Conservation (phyloP, 208 protist genomes). For the Trichomonas tenax region DNA sequence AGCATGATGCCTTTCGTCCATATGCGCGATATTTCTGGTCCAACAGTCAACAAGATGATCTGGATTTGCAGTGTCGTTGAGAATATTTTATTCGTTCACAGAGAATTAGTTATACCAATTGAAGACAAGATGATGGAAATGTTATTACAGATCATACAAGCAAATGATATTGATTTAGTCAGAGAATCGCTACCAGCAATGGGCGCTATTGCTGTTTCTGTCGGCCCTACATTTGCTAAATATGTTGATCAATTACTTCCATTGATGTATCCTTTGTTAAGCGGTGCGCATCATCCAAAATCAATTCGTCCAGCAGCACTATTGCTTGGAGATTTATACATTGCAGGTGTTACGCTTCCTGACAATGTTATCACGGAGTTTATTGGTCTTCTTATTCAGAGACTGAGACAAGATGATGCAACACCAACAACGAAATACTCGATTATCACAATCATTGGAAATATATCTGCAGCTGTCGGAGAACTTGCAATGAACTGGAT, state of each 20-base stretch:
- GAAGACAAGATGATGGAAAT: neutral
- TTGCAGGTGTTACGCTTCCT: neutral
- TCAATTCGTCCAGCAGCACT: neutral
- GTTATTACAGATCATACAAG: neutral
- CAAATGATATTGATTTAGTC: neutral
- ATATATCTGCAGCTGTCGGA: neutral
- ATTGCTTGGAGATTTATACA: neutral
- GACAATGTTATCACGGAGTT: neutral
- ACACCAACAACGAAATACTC: neutral
- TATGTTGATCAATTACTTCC: neutral
- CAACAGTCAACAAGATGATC: neutral
- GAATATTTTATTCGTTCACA: neutral
- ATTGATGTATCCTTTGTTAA: neutral
- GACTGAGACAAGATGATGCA: neutral
- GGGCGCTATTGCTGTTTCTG: neutral
- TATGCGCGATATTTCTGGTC: neutral
- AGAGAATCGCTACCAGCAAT: neutral
- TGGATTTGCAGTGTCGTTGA: neutral
- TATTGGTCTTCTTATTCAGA: neutral
- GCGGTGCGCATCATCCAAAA: neutral
- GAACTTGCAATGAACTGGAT: neutral
- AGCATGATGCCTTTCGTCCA: neutral
- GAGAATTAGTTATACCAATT: neutral
- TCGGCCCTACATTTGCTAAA: neutral
- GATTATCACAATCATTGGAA: neutral